Base-by-base conservation (phyloP, 108 stramenopile genomes). In the Stephanodiscus minutulus region DNA sequence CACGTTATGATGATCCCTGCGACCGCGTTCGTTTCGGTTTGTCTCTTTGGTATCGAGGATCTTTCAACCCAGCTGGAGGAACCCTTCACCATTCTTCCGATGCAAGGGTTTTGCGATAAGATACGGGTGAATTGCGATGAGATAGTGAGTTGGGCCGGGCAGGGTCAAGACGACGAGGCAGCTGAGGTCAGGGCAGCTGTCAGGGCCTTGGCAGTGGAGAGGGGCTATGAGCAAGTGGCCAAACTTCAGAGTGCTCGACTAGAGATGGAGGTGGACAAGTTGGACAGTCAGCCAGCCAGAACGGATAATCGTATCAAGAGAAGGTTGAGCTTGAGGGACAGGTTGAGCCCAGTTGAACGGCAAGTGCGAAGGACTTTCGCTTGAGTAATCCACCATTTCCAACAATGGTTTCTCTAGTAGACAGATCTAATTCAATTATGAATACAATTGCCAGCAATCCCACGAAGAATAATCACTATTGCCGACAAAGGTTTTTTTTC, bases 21-120 rank as follows among this genome's bases (percentile, higher is more conserved):
- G 24, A 85, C 82, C 15, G 66, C 78, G 15, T 63, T 87, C 37
- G 58, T 86, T 28, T 79, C 80, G 8, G 57, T 87, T 17, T 82
- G 85, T 53, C 64, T 92, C 17, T 83, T 92, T 61, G 88, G 91
- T 46, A 89, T 92, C 46, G 91, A 92, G 68, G 91, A 92, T 63
- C 69, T 92, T 39, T 87, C 83, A 1, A 82, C 82, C 20, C 87
- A 88, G 48, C 41, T 92, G 60, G 92, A 93, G 70, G 89, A 93
- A 66, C 92, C 92, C 9, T 90, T 93, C 70, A 88, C 81, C 24
- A 87, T 93, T 48, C 67, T 93, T 20, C 92, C 92, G 28, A 83
- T 83, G 83, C 89, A 88, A 64, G 84, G 76, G 20, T 91, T 88
- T 59, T 88, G 90, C 61, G 90, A 91, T 69, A 87, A 87, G 63